Evolutionary conservation across 371 early-diverging fungal species (phyloP).

Genomic region (Zopfochytrium polystomum): DNA sequence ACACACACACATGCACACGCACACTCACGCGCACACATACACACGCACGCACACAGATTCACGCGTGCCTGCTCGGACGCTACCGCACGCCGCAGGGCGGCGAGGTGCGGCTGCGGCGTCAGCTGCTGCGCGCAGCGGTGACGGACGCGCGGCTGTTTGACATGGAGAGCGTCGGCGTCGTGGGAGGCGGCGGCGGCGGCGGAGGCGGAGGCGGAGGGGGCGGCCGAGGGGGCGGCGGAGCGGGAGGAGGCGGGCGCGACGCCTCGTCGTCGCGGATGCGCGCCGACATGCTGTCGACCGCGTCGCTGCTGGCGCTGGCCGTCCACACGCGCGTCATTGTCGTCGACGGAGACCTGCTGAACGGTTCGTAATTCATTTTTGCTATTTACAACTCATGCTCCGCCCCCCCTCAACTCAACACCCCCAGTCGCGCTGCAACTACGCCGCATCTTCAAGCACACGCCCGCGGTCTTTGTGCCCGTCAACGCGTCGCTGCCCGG

Average conservation of each 20-base stretch:
- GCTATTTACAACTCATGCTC: neutral
- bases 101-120: conserved; percentile 11
- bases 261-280: neutral
- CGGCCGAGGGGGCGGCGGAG: neutral
- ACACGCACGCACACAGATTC: too few relatives aligned
- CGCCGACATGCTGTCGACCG: conserved; percentile 14
- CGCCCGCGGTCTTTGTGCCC: conserved; percentile 12
- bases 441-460: conserved; percentile 17
- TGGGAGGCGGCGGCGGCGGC: neutral
- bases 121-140: conserved; percentile 9
- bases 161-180: neutral
- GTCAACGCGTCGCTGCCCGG: conserved; percentile 39
- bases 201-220: neutral
- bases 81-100: too few relatives aligned
- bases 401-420: neutral
- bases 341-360: conserved; percentile 19
- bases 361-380: conserved; percentile 12
- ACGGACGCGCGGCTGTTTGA: conserved; percentile 14
- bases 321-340: conserved; percentile 22
- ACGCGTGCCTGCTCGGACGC: too few relatives aligned
- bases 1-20: too few relatives aligned
- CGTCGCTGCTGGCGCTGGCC: neutral
- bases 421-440: conserved; percentile 20
- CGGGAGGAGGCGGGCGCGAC: neutral
- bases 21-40: too few relatives aligned